Percentiles rank a stretch among this genome's conserved stretches.
Conservation (phyloP, 208 protist species). For the Leishmania arabica region DNA sequence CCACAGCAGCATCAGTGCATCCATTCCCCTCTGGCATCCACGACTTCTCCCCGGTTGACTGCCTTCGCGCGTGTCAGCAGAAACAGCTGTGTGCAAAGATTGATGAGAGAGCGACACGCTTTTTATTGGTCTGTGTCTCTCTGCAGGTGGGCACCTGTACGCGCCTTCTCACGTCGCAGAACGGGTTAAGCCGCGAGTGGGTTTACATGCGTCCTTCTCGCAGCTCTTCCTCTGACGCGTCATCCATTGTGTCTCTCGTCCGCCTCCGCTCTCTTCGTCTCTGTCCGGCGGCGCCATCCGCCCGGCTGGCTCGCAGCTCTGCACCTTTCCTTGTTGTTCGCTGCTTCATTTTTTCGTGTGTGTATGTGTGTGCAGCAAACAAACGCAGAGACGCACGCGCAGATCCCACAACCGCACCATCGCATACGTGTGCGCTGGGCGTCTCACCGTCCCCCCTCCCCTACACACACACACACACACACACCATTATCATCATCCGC, state of each 20-base stretch:
- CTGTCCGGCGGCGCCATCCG: too few species aligned
- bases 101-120: neutral
- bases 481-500: slow-evolving; percentile 3
- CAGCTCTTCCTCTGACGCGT: too few species aligned
- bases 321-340: neutral
- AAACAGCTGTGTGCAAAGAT: neutral
- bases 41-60: neutral
- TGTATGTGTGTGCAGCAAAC: neutral
- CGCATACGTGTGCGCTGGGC: neutral
- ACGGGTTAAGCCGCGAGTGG: too few species aligned
- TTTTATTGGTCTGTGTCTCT: neutral
- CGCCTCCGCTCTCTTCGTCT: too few species aligned
- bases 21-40: neutral
- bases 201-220: too few species aligned
- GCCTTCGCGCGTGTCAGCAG: neutral
- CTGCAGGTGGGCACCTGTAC: neutral
- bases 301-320: too few species aligned
- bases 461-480: neutral
- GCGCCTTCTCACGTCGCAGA: too few species aligned
- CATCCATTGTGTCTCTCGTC: too few species aligned
- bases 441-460: neutral
- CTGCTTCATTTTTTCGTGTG: neutral
- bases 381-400: neutral
- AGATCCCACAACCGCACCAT: neutral
- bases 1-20: neutral